phyloP scores from a whole-genome alignment of 129 eudicot species.

The Tagetes erecta region DNA sequence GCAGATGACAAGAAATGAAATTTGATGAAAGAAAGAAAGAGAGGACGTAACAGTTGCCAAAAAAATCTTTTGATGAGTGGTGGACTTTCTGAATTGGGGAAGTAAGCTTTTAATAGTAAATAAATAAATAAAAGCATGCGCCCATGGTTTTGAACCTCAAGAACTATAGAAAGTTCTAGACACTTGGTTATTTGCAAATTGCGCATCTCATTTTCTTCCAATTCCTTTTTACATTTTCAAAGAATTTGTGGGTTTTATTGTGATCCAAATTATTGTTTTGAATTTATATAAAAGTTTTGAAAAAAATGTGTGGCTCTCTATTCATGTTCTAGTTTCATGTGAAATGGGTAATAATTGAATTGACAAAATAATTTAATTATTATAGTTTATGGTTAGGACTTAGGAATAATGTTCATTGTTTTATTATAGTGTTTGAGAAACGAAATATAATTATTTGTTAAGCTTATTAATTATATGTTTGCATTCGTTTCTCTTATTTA shows the following conservation, averaged over 20 bases:
- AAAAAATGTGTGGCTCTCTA: not conserved
- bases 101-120: conserved; percentile 40
- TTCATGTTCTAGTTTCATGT: too few species aligned
- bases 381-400: not conserved
- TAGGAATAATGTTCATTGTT: too few species aligned
- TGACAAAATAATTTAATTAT: not conserved
- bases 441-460: too few species aligned
- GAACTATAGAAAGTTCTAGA: conserved; percentile 36
- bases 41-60: conserved; percentile 27
- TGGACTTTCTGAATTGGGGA: conserved; percentile 52
- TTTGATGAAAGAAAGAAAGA: conserved; percentile 18
- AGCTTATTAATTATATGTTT: too few species aligned
- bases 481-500: too few species aligned
- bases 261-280: conserved; percentile 38
- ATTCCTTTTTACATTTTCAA: not conserved
- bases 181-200: conserved; percentile 18
- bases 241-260: conserved; percentile 20
- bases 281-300: not conserved
- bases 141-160: conserved; percentile 35
- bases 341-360: not conserved
- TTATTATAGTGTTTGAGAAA: too few species aligned
- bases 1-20: conserved; percentile 33
- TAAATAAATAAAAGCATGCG: not conserved
- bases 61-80: conserved; percentile 25
- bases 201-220: not conserved